Evolutionary conservation across 2,329 filamentous ascomycete genomes (phyloP), one percentile per base, ranked within the genome.

Genomic region (Trichoderma gracile): DNA sequence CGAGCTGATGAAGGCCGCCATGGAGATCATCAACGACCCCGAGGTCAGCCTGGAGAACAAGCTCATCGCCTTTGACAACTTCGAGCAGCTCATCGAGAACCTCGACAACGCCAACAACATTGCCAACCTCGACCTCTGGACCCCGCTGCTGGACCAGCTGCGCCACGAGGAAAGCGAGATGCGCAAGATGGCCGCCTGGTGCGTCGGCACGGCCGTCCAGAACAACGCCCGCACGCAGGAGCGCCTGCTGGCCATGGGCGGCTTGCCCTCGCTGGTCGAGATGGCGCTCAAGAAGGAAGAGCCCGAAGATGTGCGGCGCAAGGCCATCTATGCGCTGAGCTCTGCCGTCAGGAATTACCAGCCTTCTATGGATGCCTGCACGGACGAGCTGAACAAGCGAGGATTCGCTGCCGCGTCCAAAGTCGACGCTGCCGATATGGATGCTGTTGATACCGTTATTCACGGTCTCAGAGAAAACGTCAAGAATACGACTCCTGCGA

Each of bases 31-130:
- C 73, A 84, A 82, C 10, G 82, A 85, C 70, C 79, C 86, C 9
- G 83, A 89, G 64, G 80, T 89, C 63, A 84, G 86, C 4, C 82
- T 94, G 56, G 89, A 92, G 49, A 86, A 92, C 78, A 92, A 91
- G 76, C 78, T 96, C 61, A 85, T 88, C 65, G 93, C 93, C 43
- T 96, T 96, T 78, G 93, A 97, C 84, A 97, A 97, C 79, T 90
- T 97, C 68, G 93, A 97, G 80, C 92, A 96, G 77, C 82, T 97
- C 65, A 89, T 97, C 72, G 93, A 97, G 81, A 88, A 86, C 68
- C 87, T 98, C 71, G 95, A 99, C 82, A 99, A 99, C 76, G 94
- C 95, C 65, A 99, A 98, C 81, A 96, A 97, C 78, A 85, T 99
- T 70, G 88, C 88, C 69, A 85, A 85, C 30, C 80, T 97, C 21